phyloP scores from a whole-genome alignment of 2,329 filamentous ascomycete genomes.

The Phoma sp. region DNA sequence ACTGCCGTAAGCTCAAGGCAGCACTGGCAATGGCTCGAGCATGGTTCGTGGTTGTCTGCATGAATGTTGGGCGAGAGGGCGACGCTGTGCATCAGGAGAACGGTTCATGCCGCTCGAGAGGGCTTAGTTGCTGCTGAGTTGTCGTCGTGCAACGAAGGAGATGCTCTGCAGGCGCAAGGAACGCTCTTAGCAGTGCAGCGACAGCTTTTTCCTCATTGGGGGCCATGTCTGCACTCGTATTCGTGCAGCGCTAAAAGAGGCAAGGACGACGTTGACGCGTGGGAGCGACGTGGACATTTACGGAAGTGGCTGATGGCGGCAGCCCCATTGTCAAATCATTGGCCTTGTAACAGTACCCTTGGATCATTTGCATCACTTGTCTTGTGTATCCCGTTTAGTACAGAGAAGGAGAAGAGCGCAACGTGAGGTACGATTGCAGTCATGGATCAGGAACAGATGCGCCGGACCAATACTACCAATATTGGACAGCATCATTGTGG shows the following conservation, averaged over 20 bases:
- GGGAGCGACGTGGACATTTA: constrained; percentile 7
- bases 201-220: constrained; percentile 3
- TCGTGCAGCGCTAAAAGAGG: constrained; percentile 1
- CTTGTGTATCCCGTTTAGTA: not conserved
- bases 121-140: constrained; percentile 23
- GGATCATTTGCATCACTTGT: constrained; percentile 2
- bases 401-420: constrained; percentile 35
- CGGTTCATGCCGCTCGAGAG: constrained; percentile 8
- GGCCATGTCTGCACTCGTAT: not conserved
- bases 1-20: constrained; percentile 3
- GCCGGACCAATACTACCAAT: constrained; percentile 7
- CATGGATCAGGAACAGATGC: not conserved
- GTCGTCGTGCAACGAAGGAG: constrained; percentile 23
- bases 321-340: constrained; percentile 6
- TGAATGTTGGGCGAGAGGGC: constrained; percentile 29
- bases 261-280: constrained; percentile 9
- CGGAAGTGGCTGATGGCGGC: constrained; percentile 25
- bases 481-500: constrained; percentile 18
- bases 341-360: not conserved
- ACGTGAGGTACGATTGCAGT: constrained; percentile 18
- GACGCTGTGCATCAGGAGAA: constrained; percentile 20
- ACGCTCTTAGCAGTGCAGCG: constrained; percentile 15
- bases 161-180: constrained; percentile 23
- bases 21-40: not conserved
- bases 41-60: constrained; percentile 17